A percentile compares a stretch with the other conserved stretches of the same genome.
Evolutionary conservation across 176 grass and related monocot species (phyloP).

Genomic region (Pharus latifolius): DNA sequence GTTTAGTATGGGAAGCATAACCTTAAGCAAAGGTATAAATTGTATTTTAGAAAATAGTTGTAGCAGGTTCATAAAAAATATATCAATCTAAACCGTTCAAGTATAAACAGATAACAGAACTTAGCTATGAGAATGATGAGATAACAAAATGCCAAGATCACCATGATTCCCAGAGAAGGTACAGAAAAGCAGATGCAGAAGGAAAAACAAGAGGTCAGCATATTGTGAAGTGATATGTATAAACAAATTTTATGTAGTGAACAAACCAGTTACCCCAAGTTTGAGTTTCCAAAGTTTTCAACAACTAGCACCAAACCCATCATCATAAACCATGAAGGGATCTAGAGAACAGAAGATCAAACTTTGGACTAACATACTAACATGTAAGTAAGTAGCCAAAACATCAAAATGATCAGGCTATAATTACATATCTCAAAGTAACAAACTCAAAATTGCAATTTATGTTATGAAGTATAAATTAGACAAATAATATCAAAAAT

Average conservation of each 20-base stretch:
- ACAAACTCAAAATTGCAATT: neutral
- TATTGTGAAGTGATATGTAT: neutral
- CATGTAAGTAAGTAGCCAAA: neutral
- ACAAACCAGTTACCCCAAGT: neutral
- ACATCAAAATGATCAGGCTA: neutral
- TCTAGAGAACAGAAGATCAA: neutral
- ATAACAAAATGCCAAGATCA: neutral
- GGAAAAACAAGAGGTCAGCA: neutral
- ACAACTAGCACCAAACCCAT: neutral
- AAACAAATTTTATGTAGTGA: conserved; percentile 1
- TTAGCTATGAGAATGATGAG: neutral
- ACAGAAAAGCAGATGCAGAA: neutral
- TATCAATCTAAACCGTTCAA: neutral
- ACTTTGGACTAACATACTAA: neutral
- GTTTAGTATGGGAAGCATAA: conserved; percentile 1
- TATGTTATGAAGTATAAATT: neutral
- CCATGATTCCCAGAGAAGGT: neutral
- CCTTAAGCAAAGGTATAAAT: neutral
- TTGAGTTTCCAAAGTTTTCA: neutral
- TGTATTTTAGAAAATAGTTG: neutral
- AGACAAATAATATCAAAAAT: neutral
- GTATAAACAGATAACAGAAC: neutral
- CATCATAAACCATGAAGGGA: neutral
- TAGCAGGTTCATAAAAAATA: neutral
- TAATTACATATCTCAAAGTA: conserved; percentile 1